Percentiles rank a stretch among this genome's conserved stretches.
Conservation (phyloP, 2,329 filamentous ascomycete genomes). For the Pseudogymnoascus sp. region DNA sequence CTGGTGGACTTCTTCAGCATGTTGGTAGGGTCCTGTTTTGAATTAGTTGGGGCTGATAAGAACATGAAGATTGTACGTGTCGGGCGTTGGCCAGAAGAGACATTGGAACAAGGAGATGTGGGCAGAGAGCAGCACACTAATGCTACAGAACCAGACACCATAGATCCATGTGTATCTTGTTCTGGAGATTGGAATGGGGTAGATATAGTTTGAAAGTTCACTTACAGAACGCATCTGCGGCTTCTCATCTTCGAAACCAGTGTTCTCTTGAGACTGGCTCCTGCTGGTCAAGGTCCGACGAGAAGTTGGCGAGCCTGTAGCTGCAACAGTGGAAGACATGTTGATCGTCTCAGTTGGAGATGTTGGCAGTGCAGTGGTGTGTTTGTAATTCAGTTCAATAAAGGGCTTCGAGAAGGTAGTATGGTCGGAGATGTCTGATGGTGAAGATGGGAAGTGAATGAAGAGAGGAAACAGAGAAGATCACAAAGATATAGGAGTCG, state of each 20-base stretch:
- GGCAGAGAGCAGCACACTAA: background rate
- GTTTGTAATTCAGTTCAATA: slow-evolving; percentile 16
- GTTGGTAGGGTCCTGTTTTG: slow-evolving; percentile 9
- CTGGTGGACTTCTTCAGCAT: slow-evolving; percentile 32
- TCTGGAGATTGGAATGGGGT: background rate
- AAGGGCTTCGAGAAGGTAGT: slow-evolving; percentile 26
- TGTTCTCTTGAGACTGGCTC: slow-evolving; percentile 32
- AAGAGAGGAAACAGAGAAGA: slow-evolving; percentile 19
- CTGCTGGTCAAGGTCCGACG: slow-evolving; percentile 31
- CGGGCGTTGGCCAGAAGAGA: background rate
- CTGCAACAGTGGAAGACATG: slow-evolving; percentile 35
- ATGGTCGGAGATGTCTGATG: slow-evolving; percentile 20
- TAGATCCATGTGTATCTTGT: background rate
- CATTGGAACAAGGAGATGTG: background rate
- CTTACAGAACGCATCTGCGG: slow-evolving; percentile 27
- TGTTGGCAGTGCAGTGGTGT: background rate
- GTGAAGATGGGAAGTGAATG: slow-evolving; percentile 15
- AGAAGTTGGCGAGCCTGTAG: slow-evolving; percentile 37
- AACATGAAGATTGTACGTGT: background rate
- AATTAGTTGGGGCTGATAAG: slow-evolving; percentile 19
- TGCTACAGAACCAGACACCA: background rate
- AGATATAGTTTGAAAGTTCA: slow-evolving; percentile 13
- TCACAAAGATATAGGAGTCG: slow-evolving; percentile 26
- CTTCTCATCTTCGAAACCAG: slow-evolving; percentile 20
- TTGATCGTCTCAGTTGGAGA: slow-evolving; percentile 14